These are phyloP conservation scores for Solanum hybrid DNA, from an alignment of 305 asterid species.

Conservation along the genomic window DNA sequence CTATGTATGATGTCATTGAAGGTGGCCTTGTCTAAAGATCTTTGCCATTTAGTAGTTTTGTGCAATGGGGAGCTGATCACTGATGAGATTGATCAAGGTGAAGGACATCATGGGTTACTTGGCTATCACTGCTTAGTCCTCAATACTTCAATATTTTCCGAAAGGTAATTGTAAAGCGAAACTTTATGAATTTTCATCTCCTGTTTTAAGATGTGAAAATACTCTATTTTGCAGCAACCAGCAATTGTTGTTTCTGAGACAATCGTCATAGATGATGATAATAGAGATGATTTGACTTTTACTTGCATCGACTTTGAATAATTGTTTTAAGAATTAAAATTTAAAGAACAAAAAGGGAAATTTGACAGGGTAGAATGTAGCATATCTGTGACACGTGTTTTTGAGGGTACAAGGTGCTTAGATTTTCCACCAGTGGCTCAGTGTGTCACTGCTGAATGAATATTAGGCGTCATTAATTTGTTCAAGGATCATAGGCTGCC, in stretches of 20 bases:
- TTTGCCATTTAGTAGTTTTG: constrained; percentile 52
- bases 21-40: constrained; percentile 79
- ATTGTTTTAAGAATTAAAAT: neutral
- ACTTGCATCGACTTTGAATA: neutral
- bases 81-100: constrained; percentile 30
- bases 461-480: neutral
- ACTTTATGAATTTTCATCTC: neutral
- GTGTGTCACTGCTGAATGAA: neutral
- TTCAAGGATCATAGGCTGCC: neutral
- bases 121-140: constrained; percentile 69
- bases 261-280: neutral
- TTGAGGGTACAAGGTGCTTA: neutral
- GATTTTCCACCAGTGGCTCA: neutral
- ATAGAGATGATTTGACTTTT: neutral
- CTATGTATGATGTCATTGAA: constrained; percentile 17
- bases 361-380: neutral
- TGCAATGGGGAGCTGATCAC: constrained; percentile 58
- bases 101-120: constrained; percentile 28
- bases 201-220: neutral
- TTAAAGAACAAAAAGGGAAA: neutral
- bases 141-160: constrained; percentile 66
- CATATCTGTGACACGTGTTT: neutral
- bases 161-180: constrained; percentile 41
- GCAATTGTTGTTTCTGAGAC: neutral
- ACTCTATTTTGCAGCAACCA: neutral